These are phyloP conservation scores for Arxiozyma bovina DNA, from an alignment of 1,139 yeast genomes.

Conservation along the genomic window DNA sequence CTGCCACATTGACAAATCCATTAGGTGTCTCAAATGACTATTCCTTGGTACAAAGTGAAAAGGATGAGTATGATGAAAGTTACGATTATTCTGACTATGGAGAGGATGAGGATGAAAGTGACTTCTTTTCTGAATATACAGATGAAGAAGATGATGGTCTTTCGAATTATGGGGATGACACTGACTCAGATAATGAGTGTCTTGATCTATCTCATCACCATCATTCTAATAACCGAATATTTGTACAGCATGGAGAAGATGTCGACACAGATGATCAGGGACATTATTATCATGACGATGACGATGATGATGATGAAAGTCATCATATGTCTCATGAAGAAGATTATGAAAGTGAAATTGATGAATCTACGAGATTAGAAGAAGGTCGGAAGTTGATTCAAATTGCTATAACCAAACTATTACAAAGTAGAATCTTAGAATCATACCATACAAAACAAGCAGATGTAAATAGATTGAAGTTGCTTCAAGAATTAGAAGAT, in stretches of 20 bases:
- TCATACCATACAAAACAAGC: slow-evolving; percentile 78
- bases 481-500: slow-evolving; percentile 75
- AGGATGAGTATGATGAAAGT: slow-evolving; percentile 13
- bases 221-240: slow-evolving; percentile 13
- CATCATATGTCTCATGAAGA: slow-evolving; percentile 26
- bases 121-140: slow-evolving; percentile 12
- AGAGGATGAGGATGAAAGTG: slow-evolving; percentile 19
- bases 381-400: slow-evolving; percentile 73
- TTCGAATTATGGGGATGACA: slow-evolving; percentile 11
- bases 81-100: slow-evolving; percentile 24
- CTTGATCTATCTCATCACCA: slow-evolving; percentile 10
- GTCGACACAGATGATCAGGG: slow-evolving; percentile 26
- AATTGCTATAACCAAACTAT: slow-evolving; percentile 63
- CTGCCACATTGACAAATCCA: slow-evolving; percentile 14
- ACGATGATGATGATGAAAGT: slow-evolving; percentile 29
- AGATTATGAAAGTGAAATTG: slow-evolving; percentile 32
- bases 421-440: slow-evolving; percentile 60
- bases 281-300: slow-evolving; percentile 21
- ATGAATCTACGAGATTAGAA: slow-evolving; percentile 57
- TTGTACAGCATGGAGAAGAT: slow-evolving; percentile 22
- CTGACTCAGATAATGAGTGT: slow-evolving; percentile 3
- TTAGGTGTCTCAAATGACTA: slow-evolving; percentile 1
- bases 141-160: slow-evolving; percentile 17
- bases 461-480: slow-evolving; percentile 62
- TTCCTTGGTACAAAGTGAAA: slow-evolving; percentile 3